phyloP scores from a whole-genome alignment of 345 rosid species.

The Eucalyptus polyanthemos region DNA sequence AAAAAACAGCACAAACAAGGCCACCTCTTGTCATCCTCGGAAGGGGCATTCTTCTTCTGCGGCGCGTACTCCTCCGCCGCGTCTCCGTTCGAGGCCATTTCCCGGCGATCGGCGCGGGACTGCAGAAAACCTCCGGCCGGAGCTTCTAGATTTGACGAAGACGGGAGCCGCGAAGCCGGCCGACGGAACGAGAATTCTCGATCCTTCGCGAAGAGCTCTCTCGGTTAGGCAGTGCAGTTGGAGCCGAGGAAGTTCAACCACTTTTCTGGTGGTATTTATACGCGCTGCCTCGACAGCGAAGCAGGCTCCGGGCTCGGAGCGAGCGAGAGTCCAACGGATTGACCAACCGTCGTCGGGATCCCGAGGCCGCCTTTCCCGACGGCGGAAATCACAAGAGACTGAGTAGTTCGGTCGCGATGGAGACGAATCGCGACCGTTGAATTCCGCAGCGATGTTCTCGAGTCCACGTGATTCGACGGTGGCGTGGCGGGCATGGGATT shows the following conservation, averaged over 20 bases:
- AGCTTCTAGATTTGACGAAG: neutral
- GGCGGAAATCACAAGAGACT: neutral
- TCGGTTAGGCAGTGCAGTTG: neutral
- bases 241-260: neutral
- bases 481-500: neutral
- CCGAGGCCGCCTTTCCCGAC: neutral
- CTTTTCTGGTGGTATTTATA: neutral
- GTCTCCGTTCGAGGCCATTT: conserved; percentile 31
- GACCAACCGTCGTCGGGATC: neutral
- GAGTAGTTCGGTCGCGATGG: neutral
- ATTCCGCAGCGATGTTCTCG: neutral
- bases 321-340: neutral
- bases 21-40: conserved; percentile 58
- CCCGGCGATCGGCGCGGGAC: neutral
- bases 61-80: conserved; percentile 6
- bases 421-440: neutral
- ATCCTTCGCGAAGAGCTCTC: neutral
- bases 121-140: neutral
- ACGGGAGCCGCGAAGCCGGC: neutral
- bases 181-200: neutral
- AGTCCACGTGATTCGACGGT: neutral
- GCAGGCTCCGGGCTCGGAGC: neutral
- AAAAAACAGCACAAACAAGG: neutral
- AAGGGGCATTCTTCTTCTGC: conserved; percentile 35
- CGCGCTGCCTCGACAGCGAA: neutral